A percentile compares a stretch with the other conserved stretches of the same genome.
phyloP scores from a whole-genome alignment of 345 rosid species.

The Eucalyptus polyanthemos region DNA sequence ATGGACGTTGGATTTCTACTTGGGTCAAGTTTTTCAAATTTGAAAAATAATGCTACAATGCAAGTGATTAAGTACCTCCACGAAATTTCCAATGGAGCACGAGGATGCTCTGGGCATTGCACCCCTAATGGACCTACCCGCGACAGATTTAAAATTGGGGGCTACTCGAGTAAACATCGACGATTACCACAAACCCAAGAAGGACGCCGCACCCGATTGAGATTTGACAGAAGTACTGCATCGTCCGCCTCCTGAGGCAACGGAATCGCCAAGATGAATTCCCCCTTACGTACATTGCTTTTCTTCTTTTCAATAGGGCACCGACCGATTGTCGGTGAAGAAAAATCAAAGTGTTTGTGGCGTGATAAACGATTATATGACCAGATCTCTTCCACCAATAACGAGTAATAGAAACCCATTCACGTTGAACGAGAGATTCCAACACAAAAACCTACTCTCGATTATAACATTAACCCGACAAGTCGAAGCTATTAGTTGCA shows the following conservation, averaged over 20 bases:
- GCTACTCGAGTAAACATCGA: not conserved
- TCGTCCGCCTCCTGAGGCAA: not conserved
- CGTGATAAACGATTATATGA: not conserved
- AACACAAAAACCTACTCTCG: not conserved
- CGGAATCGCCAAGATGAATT: not conserved
- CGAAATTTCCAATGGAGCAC: not conserved
- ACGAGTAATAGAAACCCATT: not conserved
- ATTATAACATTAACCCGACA: not conserved
- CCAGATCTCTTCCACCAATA: not conserved
- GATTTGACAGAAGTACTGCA: not conserved
- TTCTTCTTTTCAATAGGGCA: not conserved
- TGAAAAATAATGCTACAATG: not conserved
- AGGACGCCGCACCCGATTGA: not conserved
- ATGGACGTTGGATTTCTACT: not conserved
- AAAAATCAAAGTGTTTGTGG: not conserved
- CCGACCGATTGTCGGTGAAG: not conserved
- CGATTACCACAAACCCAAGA: not conserved
- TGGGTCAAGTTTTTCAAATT: not conserved
- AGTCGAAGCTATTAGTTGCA: not conserved
- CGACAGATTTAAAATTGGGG: not conserved
- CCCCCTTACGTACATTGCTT: not conserved
- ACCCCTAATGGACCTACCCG: not conserved
- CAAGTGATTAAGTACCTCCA: not conserved
- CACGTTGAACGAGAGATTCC: not conserved
- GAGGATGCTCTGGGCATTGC: not conserved